Conservation (phyloP, 2,329 filamentous ascomycete genomes). For the Anthostomella pinea region DNA sequence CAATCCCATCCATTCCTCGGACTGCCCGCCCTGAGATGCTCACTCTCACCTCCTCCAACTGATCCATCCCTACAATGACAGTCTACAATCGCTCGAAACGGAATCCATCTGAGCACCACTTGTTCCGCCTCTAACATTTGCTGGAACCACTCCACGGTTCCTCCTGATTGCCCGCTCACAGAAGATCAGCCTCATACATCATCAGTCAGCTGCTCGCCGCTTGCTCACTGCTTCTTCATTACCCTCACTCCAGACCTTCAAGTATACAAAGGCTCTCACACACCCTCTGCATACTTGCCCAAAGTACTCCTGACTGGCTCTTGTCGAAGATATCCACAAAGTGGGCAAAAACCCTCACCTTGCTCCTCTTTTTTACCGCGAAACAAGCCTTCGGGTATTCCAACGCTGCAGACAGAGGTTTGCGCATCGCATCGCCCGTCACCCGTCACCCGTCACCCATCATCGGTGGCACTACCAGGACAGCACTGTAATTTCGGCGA, state of each 20-base stretch:
- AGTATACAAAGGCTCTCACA: no score
- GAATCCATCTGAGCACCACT: conserved; percentile 24
- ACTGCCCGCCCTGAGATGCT: neutral
- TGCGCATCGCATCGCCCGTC: no score
- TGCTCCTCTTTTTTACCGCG: conserved; percentile 1
- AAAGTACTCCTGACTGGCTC: conserved; percentile 1
- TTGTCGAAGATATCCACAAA: conserved; percentile 3
- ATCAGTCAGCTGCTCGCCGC: no score
- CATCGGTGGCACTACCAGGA: no score
- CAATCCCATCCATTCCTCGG: neutral
- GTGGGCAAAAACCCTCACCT: conserved; percentile 3
- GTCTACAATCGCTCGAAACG: conserved; percentile 25
- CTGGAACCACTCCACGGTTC: conserved; percentile 34
- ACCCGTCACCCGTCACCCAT: no score
- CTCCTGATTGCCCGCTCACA: conserved; percentile 13
- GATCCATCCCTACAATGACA: conserved; percentile 27
- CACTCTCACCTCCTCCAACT: conserved; percentile 11
- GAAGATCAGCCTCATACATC: conserved; percentile 2
- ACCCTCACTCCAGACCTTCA: no score
- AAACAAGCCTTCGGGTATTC: no score
- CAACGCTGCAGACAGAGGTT: no score
- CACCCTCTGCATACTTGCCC: conserved; percentile 2
- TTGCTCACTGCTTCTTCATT: no score
- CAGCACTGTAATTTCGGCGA: conserved; percentile 8
- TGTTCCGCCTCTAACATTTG: conserved; percentile 33